Evolutionary conservation across 306 rosid species (phyloP).

Genomic region (Chamaecrista fasciculata): DNA sequence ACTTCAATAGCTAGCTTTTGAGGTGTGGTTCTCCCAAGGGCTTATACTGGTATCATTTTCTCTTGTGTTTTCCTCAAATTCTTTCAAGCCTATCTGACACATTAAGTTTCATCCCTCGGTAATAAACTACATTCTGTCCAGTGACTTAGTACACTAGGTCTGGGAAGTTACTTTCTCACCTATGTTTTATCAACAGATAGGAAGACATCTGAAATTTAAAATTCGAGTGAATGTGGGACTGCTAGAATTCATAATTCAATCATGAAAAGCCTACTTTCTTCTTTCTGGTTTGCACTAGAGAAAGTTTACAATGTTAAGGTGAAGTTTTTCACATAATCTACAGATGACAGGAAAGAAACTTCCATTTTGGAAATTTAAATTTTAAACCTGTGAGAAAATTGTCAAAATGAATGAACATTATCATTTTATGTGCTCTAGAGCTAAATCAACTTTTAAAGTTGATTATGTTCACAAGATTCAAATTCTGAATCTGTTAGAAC

Average conservation of each 20-base stretch:
- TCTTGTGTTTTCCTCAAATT: not conserved
- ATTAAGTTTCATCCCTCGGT: too few relatives aligned
- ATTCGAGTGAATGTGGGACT: not conserved
- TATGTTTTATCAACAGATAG: not conserved
- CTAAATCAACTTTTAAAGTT: not conserved
- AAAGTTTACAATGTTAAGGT: not conserved
- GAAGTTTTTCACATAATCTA: not conserved
- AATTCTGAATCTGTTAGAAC: not conserved
- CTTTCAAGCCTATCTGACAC: not conserved
- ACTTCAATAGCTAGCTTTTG: too few relatives aligned
- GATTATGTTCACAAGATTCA: not conserved
- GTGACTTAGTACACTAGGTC: slow-evolving; percentile 5
- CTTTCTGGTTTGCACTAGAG: not conserved
- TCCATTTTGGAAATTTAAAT: slow-evolving; percentile 1
- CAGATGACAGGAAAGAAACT: not conserved
- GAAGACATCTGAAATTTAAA: slow-evolving; percentile 13
- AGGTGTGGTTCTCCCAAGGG: too few relatives aligned
- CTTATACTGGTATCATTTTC: too few relatives aligned
- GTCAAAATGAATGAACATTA: not conserved
- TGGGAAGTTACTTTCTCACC: not conserved
- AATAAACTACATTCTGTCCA: slow-evolving; percentile 4
- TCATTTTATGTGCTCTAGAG: not conserved
- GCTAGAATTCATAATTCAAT: slow-evolving; percentile 4
- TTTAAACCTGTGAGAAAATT: not conserved
- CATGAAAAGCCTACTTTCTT: not conserved